Evolutionary conservation across 164 flowering plant genomes (phyloP).

Genomic region (Akebia trifoliata): DNA sequence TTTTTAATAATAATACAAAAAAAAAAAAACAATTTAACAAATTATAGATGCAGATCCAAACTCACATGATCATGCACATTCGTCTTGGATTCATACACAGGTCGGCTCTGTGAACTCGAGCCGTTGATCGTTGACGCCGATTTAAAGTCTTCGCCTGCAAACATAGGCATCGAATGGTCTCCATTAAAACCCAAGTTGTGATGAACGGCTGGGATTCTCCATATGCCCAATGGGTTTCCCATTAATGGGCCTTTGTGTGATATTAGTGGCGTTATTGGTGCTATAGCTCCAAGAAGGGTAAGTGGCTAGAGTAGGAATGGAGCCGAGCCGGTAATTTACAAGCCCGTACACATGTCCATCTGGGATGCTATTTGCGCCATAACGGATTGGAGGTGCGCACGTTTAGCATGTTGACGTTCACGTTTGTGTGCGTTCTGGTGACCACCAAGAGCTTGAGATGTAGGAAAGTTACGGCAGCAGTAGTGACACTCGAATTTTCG

Average conservation of each 20-base stretch:
- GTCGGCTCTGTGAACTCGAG: constrained; percentile 24
- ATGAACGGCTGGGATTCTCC: constrained; percentile 56
- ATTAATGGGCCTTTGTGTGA: constrained; percentile 34
- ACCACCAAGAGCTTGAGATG: constrained; percentile 91
- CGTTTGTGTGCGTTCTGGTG: constrained; percentile 98
- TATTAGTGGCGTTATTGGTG: not conserved
- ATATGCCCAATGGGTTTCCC: constrained; percentile 63
- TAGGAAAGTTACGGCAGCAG: constrained; percentile 82
- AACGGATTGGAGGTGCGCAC: constrained; percentile 71
- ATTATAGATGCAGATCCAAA: constrained; percentile 82
- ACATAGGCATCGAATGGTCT: constrained; percentile 16
- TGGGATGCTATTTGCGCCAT: constrained; percentile 37
- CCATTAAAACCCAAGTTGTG: constrained; percentile 16
- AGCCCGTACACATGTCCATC: constrained; percentile 50
- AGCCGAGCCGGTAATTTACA: constrained; percentile 24
- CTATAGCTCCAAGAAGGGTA: constrained; percentile 21
- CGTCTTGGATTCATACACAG: constrained; percentile 27
- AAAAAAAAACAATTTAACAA: not conserved
- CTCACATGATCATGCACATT: constrained; percentile 71
- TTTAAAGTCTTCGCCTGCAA: constrained; percentile 26
- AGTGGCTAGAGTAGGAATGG: constrained; percentile 10
- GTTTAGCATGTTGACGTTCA: constrained; percentile 77
- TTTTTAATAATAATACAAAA: no score
- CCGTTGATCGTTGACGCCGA: constrained; percentile 6
- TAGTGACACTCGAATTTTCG: constrained; percentile 79